phyloP scores from a whole-genome alignment of 306 rosid species.

The Fragaria nilgerrensis region DNA sequence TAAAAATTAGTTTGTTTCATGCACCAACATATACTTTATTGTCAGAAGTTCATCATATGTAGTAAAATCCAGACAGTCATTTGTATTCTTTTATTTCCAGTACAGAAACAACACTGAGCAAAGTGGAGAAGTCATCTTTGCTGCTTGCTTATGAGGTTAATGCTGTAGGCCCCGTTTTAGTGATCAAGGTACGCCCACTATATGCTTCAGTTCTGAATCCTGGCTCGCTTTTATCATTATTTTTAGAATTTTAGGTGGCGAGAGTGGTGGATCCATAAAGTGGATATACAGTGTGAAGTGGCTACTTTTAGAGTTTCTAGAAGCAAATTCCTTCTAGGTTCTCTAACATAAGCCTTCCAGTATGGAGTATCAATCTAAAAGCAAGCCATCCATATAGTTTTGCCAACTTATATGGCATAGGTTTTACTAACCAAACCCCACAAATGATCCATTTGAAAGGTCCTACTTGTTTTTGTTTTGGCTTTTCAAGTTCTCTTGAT shows the following conservation, averaged over 20 bases:
- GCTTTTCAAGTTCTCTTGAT: neutral
- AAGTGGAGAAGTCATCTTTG: constrained; percentile 79
- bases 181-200: constrained; percentile 67
- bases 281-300: neutral
- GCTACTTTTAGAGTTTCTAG: neutral
- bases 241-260: neutral
- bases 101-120: constrained; percentile 86
- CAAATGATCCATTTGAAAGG: neutral
- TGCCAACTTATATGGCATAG: neutral
- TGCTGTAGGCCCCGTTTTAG: constrained; percentile 88
- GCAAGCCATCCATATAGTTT: neutral
- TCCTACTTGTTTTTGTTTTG: neutral
- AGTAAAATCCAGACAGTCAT: constrained; percentile 16
- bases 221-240: neutral
- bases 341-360: neutral
- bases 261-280: neutral
- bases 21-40: neutral
- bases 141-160: constrained; percentile 81
- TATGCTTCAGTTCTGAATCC: neutral
- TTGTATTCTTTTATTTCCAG: constrained; percentile 26
- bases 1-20: neutral
- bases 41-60: constrained; percentile 3
- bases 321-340: neutral
- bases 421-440: neutral
- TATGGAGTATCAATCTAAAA: neutral